Conservation (phyloP, 2,329 filamentous ascomycete genomes). For the Phaeosphaeria sp. region DNA sequence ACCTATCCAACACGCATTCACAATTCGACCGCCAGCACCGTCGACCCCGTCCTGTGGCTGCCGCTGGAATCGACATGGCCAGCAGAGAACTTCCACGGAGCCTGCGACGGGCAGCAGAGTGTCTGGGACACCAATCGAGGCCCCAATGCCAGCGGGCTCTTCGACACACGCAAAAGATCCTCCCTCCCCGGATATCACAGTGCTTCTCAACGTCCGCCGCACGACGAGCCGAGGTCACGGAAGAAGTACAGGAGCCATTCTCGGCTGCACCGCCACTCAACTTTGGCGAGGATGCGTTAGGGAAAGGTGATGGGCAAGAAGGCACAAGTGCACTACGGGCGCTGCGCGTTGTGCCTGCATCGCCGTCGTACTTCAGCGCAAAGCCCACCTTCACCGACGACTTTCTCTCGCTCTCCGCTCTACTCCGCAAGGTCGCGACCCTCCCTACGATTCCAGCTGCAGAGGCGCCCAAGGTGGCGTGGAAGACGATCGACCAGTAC, state of each 20-base stretch:
- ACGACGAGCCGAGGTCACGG: constrained; percentile 31
- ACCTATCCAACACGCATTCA: constrained; percentile 12
- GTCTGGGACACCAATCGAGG: constrained; percentile 24
- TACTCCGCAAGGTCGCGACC: constrained; percentile 73
- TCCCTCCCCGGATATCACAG: constrained; percentile 28
- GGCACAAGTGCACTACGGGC: constrained; percentile 33
- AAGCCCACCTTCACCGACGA: constrained; percentile 86
- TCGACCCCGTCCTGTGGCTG: constrained; percentile 10
- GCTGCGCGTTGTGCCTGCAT: constrained; percentile 78
- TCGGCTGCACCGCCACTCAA: constrained; percentile 55
- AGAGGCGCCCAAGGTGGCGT: constrained; percentile 76
- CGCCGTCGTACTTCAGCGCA: constrained; percentile 93
- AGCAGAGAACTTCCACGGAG: constrained; percentile 39
- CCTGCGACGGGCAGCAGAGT: constrained; percentile 35
- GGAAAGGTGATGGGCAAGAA: constrained; percentile 17
- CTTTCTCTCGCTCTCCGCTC: constrained; percentile 73
- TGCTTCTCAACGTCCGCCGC: constrained; percentile 42
- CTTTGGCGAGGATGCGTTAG: constrained; percentile 32
- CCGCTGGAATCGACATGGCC: constrained; percentile 32
- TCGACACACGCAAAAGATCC: constrained; percentile 23
- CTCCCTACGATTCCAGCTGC: constrained; percentile 72
- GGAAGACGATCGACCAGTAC: constrained; percentile 81
- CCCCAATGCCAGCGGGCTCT: constrained; percentile 31
- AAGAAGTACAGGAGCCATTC: constrained; percentile 36
- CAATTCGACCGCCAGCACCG: background rate